Conservation (phyloP, 2,329 filamentous ascomycete genomes). For the Venturia effusa region DNA sequence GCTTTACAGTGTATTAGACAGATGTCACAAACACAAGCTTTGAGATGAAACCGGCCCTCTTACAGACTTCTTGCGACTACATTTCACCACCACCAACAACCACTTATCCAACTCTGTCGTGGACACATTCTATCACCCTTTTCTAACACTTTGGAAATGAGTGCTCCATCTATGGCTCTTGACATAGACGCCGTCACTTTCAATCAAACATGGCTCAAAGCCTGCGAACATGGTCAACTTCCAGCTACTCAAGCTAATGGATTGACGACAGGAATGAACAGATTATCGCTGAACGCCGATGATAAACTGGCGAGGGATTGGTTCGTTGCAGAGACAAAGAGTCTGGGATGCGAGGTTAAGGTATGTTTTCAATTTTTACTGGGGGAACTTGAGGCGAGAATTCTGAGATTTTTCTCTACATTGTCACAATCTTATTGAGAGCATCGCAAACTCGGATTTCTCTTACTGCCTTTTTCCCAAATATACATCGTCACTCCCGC, state of each 20-base stretch:
- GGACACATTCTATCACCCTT: background rate
- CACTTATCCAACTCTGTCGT: background rate
- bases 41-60: background rate
- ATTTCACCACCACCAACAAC: background rate
- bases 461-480: no score
- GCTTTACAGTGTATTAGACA: background rate
- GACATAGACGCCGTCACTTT: background rate
- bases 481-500: no score
- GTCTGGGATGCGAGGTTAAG: conserved; percentile 44
- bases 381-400: background rate
- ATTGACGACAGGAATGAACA: conserved; percentile 56
- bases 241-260: background rate
- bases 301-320: conserved; percentile 65
- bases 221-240: background rate
- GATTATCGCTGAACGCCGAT: conserved; percentile 58
- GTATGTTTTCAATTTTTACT: background rate
- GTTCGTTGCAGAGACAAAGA: conserved; percentile 56
- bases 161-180: background rate
- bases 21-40: background rate
- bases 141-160: background rate
- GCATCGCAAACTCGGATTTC: no score
- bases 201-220: background rate
- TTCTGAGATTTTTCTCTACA: no score
- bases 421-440: no score
- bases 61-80: background rate